Base-by-base conservation (phyloP, 2,329 filamentous ascomycete species). In the Pestalotiopsis sp. region DNA sequence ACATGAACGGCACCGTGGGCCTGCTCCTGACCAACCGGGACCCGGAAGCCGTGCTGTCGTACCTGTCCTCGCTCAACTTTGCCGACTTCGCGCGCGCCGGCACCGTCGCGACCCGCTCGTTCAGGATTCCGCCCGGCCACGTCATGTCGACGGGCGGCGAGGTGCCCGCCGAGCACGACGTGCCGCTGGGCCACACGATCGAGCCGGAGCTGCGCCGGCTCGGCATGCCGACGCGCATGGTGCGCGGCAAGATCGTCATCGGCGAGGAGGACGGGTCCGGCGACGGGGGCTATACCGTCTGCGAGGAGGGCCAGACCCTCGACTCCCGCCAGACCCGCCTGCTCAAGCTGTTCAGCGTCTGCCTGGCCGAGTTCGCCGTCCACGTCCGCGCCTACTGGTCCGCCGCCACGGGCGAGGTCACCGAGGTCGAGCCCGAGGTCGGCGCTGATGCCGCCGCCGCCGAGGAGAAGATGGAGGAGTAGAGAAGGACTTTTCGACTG, bases 21-120 rank as follows among this genome's bases (percentile, higher is more conserved):
- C 89, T 99, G 52, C 87, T 99, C 74, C 95, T 97, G 85, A 97
- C 94, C 72, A 92, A 93, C 83, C 92, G 94, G 75, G 82, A 87
- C 40, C 90, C 91, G 31, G 79, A 84, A 57, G 85, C 90, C 66
- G 87, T 98, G 70, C 83, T 89, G 70, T 82, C 88, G 65, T 95
- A 94, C 85, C 95, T 99, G 80, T 83, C 86, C 70, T 83, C 83
- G 71, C 92, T 94, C 78, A 82, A 88, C 17, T 91, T 93, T 74
- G 90, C 92, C 75, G 96, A 98, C 85, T 99, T 94, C 78, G 96
- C 96, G 71, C 92, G 96, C 79, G 94, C 95, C 69, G 96, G 96
- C 73, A 91, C 91, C 71, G 82, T 86, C 66, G 93, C 94, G 27
- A 86, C 90, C 14, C 90, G 94, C 74, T 88, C 87, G 66, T 95